Base-by-base conservation (phyloP, 1,284 basidiomycete species). In the Cerrena zonata region DNA sequence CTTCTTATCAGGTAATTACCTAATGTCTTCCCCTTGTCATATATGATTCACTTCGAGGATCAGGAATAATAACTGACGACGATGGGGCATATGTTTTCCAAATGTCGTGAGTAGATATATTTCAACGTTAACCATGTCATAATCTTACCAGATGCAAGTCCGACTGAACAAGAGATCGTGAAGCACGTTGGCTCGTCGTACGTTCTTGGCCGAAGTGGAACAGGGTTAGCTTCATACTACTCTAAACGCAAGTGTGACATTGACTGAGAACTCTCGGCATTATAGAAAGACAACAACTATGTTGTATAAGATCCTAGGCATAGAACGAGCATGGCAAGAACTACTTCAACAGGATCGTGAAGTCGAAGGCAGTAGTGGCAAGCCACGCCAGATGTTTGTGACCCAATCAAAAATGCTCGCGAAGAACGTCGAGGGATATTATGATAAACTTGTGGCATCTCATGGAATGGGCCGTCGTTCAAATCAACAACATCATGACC, bases 261-360 rank as follows among this genome's bases (percentile, higher is more conserved):
- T n/a, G 48, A n/a, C 48, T 18, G 21, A 45, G 56, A 45, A 34
- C 30, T 34, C 15, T 7, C 30, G 15, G 15, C 30, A 34, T 15
- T 15, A 36, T 56, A 86, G 84, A 3, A 87, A 89, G 74, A 89
- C 84, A 0, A 86, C 84, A 0, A 85, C 83, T 0, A 84, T 87
- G 76, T 65, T 86, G 0, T 84, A 82, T 70, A 86, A 85, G 65
- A 87, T 87, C 75, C 67, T 87, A 3, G 75, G 78, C 3, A 76
- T 86, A 4, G 80, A 87, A 57, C 69, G 75, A 10, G 68, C 73
- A 1, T 80, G 74, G 65, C 66, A 56, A 2, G 40, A 27, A 15
- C 24, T 44, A 23, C 42, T 42, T 27, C 40, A 44, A 26, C 10
- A 13, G 15, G 18, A 7, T 5, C n/a, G 13, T 18, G 15, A 47